phyloP scores from a whole-genome alignment of 371 early-diverging fungal species.

The Capillidium rhysosporum region DNA sequence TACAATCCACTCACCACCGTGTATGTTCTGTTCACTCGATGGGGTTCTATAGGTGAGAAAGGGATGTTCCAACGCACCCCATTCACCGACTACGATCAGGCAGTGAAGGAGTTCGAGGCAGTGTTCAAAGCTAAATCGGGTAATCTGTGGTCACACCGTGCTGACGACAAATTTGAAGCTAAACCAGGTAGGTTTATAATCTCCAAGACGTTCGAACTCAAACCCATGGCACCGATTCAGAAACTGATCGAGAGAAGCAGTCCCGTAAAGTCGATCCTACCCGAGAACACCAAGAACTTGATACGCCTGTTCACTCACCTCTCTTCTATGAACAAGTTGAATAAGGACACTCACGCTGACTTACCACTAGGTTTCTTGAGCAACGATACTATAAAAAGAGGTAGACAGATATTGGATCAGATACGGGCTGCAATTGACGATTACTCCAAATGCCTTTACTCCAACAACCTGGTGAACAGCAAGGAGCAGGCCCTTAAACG shows the following conservation, averaged over 20 bases:
- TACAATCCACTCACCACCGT: constrained; percentile 11
- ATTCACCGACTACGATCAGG: constrained; percentile 20
- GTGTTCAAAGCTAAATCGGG: constrained; percentile 36
- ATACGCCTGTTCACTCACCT: not conserved
- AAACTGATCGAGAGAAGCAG: not conserved
- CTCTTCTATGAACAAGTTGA: constrained; percentile 6
- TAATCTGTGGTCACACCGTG: constrained; percentile 22
- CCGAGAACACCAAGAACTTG: not conserved
- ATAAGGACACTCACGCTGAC: constrained; percentile 19
- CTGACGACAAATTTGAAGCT: constrained; percentile 11
- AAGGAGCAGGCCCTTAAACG: not conserved
- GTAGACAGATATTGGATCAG: constrained; percentile 22
- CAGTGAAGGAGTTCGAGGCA: constrained; percentile 26
- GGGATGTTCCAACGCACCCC: constrained; percentile 40
- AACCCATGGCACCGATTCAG: not conserved
- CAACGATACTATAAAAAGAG: constrained; percentile 23
- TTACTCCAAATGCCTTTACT: not conserved
- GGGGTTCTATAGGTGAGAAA: constrained; percentile 25
- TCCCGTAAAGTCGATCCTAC: not conserved
- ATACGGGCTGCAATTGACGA: constrained; percentile 16
- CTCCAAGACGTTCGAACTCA: constrained; percentile 8
- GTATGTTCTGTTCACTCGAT: constrained; percentile 33
- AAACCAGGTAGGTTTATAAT: constrained; percentile 26
- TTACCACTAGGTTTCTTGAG: constrained; percentile 40
- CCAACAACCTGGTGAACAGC: too few relatives aligned